Conservation (phyloP, 2,329 filamentous ascomycete genomes). For the Scortechinia acanthostroma region DNA sequence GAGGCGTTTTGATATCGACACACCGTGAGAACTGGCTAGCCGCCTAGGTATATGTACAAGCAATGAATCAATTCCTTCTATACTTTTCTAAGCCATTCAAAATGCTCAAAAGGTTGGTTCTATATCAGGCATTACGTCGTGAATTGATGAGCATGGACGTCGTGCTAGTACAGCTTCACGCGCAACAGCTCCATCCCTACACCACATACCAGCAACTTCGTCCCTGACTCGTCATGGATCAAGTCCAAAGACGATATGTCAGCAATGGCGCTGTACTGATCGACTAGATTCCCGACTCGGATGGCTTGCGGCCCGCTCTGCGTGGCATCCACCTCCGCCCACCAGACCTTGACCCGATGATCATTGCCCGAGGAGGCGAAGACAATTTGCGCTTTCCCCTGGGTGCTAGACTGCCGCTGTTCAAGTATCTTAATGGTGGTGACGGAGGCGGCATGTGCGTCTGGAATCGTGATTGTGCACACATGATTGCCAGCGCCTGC, state of each 20-base stretch:
- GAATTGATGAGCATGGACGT: too few relatives aligned
- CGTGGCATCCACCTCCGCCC: background rate
- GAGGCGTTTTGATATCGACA: too few relatives aligned
- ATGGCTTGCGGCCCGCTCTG: background rate
- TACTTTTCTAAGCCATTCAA: too few relatives aligned
- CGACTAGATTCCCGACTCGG: background rate
- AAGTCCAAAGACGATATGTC: background rate
- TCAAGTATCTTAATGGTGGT: background rate
- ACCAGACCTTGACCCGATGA: background rate
- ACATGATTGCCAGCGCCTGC: background rate
- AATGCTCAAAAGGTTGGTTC: too few relatives aligned
- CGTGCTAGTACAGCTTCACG: too few relatives aligned
- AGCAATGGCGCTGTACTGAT: background rate
- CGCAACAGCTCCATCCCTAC: background rate
- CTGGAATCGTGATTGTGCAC: background rate
- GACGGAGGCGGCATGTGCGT: background rate
- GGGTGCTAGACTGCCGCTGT: background rate
- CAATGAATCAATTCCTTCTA: too few relatives aligned
- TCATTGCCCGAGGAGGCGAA: background rate
- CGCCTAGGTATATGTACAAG: too few relatives aligned
- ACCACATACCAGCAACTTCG: background rate
- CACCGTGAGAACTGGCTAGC: too few relatives aligned
- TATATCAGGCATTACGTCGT: too few relatives aligned
- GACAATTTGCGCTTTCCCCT: background rate
- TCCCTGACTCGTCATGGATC: background rate